A percentile compares a stretch with the other conserved stretches of the same genome.
Evolutionary conservation across 1,284 basidiomycete genomes (phyloP).

Genomic region (Rhodotorula sp.): DNA sequence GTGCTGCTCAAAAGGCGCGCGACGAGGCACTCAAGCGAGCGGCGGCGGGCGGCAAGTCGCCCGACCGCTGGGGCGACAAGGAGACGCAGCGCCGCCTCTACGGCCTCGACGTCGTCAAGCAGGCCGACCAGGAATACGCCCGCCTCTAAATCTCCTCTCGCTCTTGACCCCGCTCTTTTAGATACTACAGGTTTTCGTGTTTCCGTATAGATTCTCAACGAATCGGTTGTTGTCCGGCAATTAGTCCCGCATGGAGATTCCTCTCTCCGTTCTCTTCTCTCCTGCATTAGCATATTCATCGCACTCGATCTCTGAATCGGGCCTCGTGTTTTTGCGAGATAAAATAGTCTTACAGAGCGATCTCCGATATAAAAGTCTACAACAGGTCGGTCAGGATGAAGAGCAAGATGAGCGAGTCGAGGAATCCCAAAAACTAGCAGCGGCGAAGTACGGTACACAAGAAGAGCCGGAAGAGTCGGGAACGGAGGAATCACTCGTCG

Average conservation of each 20-base stretch:
- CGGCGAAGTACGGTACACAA: too few relatives aligned
- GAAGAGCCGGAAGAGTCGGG: too few relatives aligned
- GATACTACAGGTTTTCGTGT: background rate
- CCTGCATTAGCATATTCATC: background rate
- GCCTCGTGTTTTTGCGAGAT: background rate
- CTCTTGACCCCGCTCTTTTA: background rate
- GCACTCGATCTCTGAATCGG: background rate
- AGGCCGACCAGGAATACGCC: conserved; percentile 17
- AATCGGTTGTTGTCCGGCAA: conserved; percentile 2
- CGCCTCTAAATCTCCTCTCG: conserved; percentile 1
- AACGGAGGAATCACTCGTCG: too few relatives aligned
- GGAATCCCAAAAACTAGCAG: too few relatives aligned
- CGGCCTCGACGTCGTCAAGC: conserved; percentile 17
- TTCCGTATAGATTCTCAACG: conserved; percentile 3
- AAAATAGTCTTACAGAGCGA: too few relatives aligned
- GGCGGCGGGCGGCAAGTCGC: conserved; percentile 7
- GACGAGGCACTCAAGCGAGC: conserved; percentile 35
- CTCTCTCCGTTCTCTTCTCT: background rate
- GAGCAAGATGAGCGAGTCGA: too few relatives aligned
- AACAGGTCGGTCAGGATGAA: too few relatives aligned
- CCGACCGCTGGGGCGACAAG: conserved; percentile 32
- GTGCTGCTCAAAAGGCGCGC: conserved; percentile 38
- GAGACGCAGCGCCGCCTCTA: conserved; percentile 19
- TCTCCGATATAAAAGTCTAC: too few relatives aligned
- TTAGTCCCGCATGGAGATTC: conserved; percentile 1